Evolutionary conservation across 2,329 filamentous ascomycete species (phyloP), one percentile per base, ranked within the genome.

Genomic region (Sporothrix inflata): DNA sequence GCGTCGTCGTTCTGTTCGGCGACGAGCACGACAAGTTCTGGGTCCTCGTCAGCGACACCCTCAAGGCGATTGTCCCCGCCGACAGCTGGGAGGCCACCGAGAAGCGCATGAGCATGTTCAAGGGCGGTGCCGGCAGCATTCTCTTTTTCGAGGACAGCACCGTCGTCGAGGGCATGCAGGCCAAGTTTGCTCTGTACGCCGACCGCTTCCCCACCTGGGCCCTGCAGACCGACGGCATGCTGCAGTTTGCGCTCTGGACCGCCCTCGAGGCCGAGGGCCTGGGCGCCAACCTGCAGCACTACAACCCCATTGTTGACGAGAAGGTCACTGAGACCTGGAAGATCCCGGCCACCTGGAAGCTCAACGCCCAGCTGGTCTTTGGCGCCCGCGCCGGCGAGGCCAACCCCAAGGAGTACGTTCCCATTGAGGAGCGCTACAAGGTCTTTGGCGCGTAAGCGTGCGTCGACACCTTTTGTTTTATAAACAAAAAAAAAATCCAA

Each of bases 211-310:
- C 90, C 74, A 79, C 80, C 77, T 97, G 93, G 92, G 89, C 90
- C 72, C 84, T 87, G 75, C 93, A 97, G 83, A 90, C 90, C 75
- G 88, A 87, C 80, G 94, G 88, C 81, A 97, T 97, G 89, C 88
- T 93, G 79, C 92, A 97, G 85, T 92, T 88, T 83, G 85, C 89
- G 75, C 80, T 94, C 76, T 97, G 94, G 94, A 91, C 90, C 21
- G 92, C 91, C 4, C 89, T 97, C 72, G 92, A 94, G 83, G 86
- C 90, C 74, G 93, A 96, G 80, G 94, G 94, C 40, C 88, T 97
- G 72, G 94, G 94, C 76, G 92, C 91, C 80, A 97, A 94, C 86
- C 87, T 97, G 70, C 94, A 97, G 86, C 94, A 97, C 85, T 97
- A 97, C 86, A 96, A 94, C 87, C 94, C 94, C 24, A 82, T 97